Conservation (phyloP, 495 filamentous ascomycete species). For the Aspergillus sparsus region DNA sequence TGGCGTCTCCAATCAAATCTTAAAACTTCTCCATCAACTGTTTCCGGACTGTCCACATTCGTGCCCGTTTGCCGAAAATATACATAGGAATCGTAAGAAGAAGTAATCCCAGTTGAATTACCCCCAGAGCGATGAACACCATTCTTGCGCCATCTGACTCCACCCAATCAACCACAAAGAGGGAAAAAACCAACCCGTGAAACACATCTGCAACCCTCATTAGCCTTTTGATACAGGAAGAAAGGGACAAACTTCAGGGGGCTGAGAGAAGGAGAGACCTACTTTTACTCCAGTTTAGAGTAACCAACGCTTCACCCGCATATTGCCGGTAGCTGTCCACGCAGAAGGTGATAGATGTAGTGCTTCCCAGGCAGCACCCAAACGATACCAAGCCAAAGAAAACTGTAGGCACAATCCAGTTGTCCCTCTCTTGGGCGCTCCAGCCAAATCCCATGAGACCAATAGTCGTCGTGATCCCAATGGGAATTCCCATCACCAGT, state of each 20-base stretch:
- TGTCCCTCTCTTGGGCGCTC: slow-evolving; percentile 71
- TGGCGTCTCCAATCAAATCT: slow-evolving; percentile 1
- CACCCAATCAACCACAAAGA: slow-evolving; percentile 90
- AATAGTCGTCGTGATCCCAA: slow-evolving; percentile 75
- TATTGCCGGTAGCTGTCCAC: slow-evolving; percentile 94
- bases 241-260: background rate
- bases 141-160: slow-evolving; percentile 70
- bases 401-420: slow-evolving; percentile 88
- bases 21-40: slow-evolving; percentile 88
- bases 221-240: slow-evolving; percentile 4
- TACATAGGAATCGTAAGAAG: slow-evolving; percentile 88
- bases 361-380: slow-evolving; percentile 87
- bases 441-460: slow-evolving; percentile 95
- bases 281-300: slow-evolving; percentile 92
- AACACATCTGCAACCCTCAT: slow-evolving; percentile 62
- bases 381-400: slow-evolving; percentile 95
- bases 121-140: slow-evolving; percentile 81
- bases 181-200: slow-evolving; percentile 84
- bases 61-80: slow-evolving; percentile 86
- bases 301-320: slow-evolving; percentile 92
- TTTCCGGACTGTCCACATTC: slow-evolving; percentile 95
- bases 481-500: slow-evolving; percentile 85
- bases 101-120: slow-evolving; percentile 78
- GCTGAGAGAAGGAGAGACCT: slow-evolving; percentile 24
- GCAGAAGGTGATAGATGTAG: slow-evolving; percentile 92